Evolutionary conservation across 805 yeast species (phyloP), one percentile per base, ranked within the genome.

Genomic region (Hanseniaspora vineae): DNA sequence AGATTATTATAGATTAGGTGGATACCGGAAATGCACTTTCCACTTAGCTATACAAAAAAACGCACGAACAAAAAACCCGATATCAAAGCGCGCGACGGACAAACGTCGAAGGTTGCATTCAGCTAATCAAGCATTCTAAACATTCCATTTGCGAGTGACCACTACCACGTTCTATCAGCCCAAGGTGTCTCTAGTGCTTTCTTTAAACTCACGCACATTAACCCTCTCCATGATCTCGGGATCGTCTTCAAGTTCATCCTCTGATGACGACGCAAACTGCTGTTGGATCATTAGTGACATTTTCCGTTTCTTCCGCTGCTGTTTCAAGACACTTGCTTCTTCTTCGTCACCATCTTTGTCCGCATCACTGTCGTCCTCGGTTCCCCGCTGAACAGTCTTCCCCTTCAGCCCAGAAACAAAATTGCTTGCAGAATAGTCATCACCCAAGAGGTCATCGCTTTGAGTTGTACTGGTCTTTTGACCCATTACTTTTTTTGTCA

Each of bases 201-300:
- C 37, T 10, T 33, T 33, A 10, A 6, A 33, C 6, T n/a, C 37
- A 12, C 5, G 37, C 4, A 5, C 37, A 5, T 5, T 33, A 10
- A 6, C 15, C 14, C 15, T 33, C 14, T 33, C 37, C 15, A 23
- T 8, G 6, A 23, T 23, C 8, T 23, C 29, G 29, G 29, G 29
- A 4, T 23, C 29, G 29, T 23, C 29, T 13, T 33, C 14, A 33
- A 4, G 15, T 33, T 37, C 40, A 14, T 37, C 40, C 19, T 37
- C 40, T 4, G 43, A 40, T 12, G 29, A 19, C 6, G 65, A 61
- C 6, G 59, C 65, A 47, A 57, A 63, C 44, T 61, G 60, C 48
- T 59, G 65, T 46, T 61, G 66, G 40, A 63, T 45, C 20, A 57
- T 49, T 31, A 63, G 37, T 37, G 67, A 63, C 3, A 60, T 56